Conservation (phyloP, 2,329 filamentous ascomycete genomes). For the Aspergillus niger region DNA sequence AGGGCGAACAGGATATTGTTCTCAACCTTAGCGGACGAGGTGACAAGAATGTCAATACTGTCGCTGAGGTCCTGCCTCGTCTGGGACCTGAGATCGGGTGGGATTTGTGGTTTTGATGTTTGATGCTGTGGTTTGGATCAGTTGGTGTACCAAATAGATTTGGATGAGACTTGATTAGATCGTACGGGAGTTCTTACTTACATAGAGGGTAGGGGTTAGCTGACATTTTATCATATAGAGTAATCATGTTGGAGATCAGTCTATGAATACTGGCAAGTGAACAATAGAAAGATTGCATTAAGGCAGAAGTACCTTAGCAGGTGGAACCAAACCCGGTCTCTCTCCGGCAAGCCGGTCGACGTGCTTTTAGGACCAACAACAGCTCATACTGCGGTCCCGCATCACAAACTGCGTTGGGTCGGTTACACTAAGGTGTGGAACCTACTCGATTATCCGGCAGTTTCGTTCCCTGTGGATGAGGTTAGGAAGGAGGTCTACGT, state of each 20-base stretch:
- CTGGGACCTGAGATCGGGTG: background rate
- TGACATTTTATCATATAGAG: too few relatives aligned
- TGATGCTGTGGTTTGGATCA: too few relatives aligned
- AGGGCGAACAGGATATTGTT: background rate
- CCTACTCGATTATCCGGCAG: background rate
- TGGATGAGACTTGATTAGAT: too few relatives aligned
- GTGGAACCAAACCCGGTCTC: background rate
- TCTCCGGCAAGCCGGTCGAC: background rate
- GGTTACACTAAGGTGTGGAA: background rate
- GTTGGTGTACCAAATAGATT: too few relatives aligned
- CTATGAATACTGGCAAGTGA: too few relatives aligned
- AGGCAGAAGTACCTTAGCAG: too few relatives aligned
- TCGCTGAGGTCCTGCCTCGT: background rate
- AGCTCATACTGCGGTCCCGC: background rate
- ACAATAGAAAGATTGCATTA: too few relatives aligned
- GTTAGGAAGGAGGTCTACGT: background rate
- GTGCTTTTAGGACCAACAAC: background rate
- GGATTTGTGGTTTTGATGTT: background rate
- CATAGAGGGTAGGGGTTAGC: too few relatives aligned
- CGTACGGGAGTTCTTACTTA: too few relatives aligned
- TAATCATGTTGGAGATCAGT: too few relatives aligned
- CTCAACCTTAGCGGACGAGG: background rate
- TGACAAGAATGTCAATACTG: background rate
- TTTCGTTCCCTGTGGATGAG: background rate
- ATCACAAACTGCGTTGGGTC: background rate